A percentile compares a stretch with the other conserved stretches of the same genome.
These are phyloP conservation scores for Blepharisma japonicum DNA, from an alignment of 73 alveolate species.

Conservation along the genomic window DNA sequence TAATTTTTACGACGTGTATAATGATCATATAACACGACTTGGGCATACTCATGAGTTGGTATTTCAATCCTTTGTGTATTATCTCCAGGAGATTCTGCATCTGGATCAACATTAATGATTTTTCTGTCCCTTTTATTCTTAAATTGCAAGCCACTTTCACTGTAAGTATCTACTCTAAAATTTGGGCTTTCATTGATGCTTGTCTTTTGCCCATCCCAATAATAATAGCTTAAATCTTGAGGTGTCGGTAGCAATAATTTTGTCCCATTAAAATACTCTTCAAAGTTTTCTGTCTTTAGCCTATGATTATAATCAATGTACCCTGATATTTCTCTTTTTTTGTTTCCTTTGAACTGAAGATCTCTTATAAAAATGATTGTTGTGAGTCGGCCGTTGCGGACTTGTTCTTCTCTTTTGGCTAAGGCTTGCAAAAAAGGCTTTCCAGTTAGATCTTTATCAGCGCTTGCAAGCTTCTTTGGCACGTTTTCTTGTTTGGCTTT, in stretches of 20 bases:
- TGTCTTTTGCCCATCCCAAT: constrained; percentile 93
- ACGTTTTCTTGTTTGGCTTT: constrained; percentile 41
- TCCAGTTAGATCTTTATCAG: constrained; percentile 66
- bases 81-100: constrained; percentile 85
- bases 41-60: constrained; percentile 68
- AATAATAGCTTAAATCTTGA: constrained; percentile 86
- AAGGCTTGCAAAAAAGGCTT: constrained; percentile 81
- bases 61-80: constrained; percentile 88
- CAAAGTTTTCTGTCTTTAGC: constrained; percentile 92
- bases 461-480: constrained; percentile 60
- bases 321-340: constrained; percentile 86
- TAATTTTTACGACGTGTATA: constrained; percentile 77
- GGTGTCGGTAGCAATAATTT: constrained; percentile 89
- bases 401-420: constrained; percentile 77
- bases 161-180: constrained; percentile 84
- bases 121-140: constrained; percentile 80
- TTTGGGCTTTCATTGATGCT: constrained; percentile 93
- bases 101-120: constrained; percentile 94
- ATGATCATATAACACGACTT: constrained; percentile 85
- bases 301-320: constrained; percentile 95
- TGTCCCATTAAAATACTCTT: constrained; percentile 88
- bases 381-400: constrained; percentile 93
- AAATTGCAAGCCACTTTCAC: constrained; percentile 86
- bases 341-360: constrained; percentile 54
- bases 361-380: constrained; percentile 93